Evolutionary conservation across 495 filamentous ascomycete species (phyloP).

Genomic region (Penicillium cosmopolitanum): DNA sequence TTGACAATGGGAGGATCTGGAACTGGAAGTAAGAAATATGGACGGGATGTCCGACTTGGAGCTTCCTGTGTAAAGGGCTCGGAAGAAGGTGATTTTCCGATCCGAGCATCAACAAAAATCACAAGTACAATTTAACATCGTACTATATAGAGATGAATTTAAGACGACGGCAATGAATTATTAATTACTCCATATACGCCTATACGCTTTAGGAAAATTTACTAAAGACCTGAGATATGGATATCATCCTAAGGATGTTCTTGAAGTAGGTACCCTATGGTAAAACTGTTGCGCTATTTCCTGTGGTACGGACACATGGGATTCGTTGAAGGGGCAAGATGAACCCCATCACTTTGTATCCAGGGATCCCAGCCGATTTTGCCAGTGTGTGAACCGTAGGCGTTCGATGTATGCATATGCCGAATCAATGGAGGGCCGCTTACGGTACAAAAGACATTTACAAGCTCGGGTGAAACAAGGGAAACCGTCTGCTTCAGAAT

Average conservation of each 20-base stretch:
- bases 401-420: not conserved
- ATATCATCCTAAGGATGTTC: too few species aligned
- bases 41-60: slow-evolving; percentile 8
- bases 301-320: too few species aligned
- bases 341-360: too few species aligned
- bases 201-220: too few species aligned
- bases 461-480: slow-evolving; percentile 19
- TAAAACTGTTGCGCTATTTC: too few species aligned
- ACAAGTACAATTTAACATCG: not conserved
- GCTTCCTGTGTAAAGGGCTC: slow-evolving; percentile 14
- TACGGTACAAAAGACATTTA: slow-evolving; percentile 16
- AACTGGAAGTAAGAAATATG: not conserved
- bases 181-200: too few species aligned
- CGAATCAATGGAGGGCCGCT: not conserved
- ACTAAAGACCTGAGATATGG: too few species aligned
- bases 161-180: not conserved
- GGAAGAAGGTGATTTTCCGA: slow-evolving; percentile 20
- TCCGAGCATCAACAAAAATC: slow-evolving; percentile 7
- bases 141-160: not conserved
- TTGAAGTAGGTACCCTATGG: too few species aligned
- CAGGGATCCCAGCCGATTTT: too few species aligned
- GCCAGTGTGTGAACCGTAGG: not conserved
- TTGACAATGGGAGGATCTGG: not conserved
- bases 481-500: slow-evolving; percentile 36
- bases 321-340: too few species aligned